A percentile compares a stretch with the other conserved stretches of the same genome.
Evolutionary conservation across 768 basidiomycete genomes (phyloP).

Genomic region (Termitomyces sp.): DNA sequence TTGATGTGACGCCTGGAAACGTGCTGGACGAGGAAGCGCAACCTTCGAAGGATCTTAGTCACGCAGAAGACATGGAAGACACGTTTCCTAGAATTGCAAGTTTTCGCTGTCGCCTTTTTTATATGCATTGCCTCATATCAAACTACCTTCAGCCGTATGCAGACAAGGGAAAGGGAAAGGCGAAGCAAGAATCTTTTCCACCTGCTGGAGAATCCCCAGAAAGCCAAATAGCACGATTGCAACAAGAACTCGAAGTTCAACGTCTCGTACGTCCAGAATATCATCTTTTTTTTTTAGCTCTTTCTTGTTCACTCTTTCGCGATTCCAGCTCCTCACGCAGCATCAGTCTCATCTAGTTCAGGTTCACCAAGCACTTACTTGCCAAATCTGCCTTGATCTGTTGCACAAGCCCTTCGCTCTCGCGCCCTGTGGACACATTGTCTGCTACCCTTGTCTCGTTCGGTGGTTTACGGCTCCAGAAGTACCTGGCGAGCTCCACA

Average conservation of each 20-base stretch:
- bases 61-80: constrained; percentile 1
- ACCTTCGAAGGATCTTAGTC: not conserved
- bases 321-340: constrained; percentile 38
- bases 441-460: constrained; percentile 67
- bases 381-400: constrained; percentile 76
- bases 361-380: constrained; percentile 61
- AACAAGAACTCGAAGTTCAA: constrained; percentile 36
- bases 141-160: constrained; percentile 16
- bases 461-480: constrained; percentile 64
- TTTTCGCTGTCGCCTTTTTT: not conserved
- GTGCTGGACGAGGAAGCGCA: not conserved
- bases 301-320: not conserved
- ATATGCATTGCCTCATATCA: not conserved
- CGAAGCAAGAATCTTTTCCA: constrained; percentile 19
- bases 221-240: constrained; percentile 33
- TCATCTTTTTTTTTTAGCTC: not conserved
- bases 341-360: constrained; percentile 51
- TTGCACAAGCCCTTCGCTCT: constrained; percentile 71
- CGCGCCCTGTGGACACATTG: constrained; percentile 70
- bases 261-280: constrained; percentile 25
- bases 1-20: not conserved
- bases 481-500: constrained; percentile 2
- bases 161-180: constrained; percentile 37
- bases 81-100: constrained; percentile 16
- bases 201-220: constrained; percentile 15